Base-by-base conservation (phyloP, 257 asterid species). In the Paulownia fortunei region DNA sequence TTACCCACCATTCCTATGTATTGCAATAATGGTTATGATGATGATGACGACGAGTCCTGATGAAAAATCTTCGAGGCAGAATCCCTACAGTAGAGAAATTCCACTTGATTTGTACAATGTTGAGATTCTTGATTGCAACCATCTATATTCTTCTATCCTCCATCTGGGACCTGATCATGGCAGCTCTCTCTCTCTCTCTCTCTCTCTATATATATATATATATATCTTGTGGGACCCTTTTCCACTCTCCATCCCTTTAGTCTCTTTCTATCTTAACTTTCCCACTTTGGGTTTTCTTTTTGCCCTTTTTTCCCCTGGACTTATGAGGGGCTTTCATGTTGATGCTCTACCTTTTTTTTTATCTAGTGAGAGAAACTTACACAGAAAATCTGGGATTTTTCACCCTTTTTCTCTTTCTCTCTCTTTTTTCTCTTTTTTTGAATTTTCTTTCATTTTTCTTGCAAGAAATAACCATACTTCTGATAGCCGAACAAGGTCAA, bases 311-410 rank as follows among this genome's bases (percentile, higher is more conserved):
- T 63, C 72, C 77, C 80, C 76, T 46, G 66, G 76, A 69, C 76
- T 76, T 51, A 36, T 62, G 78, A 37, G 56, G 79, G 61, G 30
- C 21, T 75, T 34, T 15, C 73, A 19, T 59, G 8, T 6, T 73
- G 44, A 56, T 60, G 58, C 63, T 61, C 63, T 32, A 67, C 61
- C 39, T 12, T 63, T 26, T 75, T 32, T 58, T 63, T 34, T 49
- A 36, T 8, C 69, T 39, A 66, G 64, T 18, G 64, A 39, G 69
- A 78, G 74, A 72, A 58, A 60, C 74, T 26, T 24, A 71, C 84
- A 90, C 92, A 82, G 76, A 82, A 91, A 84, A 84, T 84, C 91
- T 88, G 92, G 92, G 90, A 89, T 80, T 68, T 67, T 18, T 32
- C 15, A 15, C 24, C 21, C 13, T 32, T 16, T 51, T 47, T 44